Conservation (phyloP, 2,329 filamentous ascomycete genomes). For the Rosellinia necatrix region DNA sequence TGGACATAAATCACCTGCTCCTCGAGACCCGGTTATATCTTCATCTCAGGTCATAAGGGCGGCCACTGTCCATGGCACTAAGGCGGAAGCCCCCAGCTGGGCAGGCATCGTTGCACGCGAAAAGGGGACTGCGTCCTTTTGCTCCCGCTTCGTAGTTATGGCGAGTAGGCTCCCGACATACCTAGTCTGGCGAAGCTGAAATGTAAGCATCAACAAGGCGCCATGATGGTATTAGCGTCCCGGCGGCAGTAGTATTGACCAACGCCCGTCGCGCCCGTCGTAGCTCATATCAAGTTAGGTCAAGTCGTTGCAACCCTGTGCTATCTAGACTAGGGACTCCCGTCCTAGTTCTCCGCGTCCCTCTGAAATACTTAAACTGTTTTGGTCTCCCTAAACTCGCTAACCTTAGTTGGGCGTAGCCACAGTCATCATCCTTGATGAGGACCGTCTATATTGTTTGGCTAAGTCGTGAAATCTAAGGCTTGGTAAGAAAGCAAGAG, state of each 20-base stretch:
- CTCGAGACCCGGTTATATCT: constrained; percentile 1
- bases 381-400: too few relatives aligned
- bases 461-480: not conserved
- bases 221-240: constrained; percentile 3
- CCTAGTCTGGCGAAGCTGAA: not conserved
- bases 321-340: constrained; percentile 2
- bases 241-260: constrained; percentile 5
- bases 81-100: not conserved
- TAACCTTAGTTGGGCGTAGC: not conserved
- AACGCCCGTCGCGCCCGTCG: not conserved
- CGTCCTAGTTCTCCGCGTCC: too few relatives aligned
- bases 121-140: not conserved
- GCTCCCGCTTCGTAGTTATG: not conserved
- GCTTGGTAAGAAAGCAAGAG: not conserved
- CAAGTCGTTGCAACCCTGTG: not conserved
- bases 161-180: not conserved
- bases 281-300: constrained; percentile 5
- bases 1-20: constrained; percentile 12
- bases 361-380: too few relatives aligned
- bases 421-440: not conserved
- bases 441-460: constrained; percentile 1
- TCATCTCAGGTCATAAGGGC: not conserved
- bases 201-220: constrained; percentile 6
- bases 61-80: not conserved
- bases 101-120: not conserved